A percentile compares a stretch with the other conserved stretches of the same genome.
phyloP scores from a whole-genome alignment of 78 protist species.

The Kipferlia bialata region DNA sequence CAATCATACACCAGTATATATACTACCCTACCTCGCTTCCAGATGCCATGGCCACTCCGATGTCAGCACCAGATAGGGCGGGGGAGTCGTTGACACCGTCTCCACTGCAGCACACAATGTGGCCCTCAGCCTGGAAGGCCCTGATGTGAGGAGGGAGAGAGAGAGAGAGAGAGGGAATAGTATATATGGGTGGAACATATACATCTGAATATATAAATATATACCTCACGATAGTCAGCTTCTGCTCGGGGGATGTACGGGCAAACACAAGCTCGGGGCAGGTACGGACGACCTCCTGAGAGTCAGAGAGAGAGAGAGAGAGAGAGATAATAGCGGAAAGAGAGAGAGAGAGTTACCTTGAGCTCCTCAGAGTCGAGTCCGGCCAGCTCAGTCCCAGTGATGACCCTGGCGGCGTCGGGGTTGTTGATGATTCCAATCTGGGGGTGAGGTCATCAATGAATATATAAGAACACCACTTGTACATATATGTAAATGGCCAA shows the following conservation, averaged over 20 bases:
- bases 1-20: neutral
- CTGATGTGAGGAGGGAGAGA: no score
- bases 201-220: no score
- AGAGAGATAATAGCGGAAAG: no score
- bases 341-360: neutral
- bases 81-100: constrained; percentile 84
- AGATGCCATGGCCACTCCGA: constrained; percentile 44
- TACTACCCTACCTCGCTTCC: no score
- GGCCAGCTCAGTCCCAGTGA: neutral
- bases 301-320: no score
- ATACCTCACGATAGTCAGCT: constrained; percentile 75
- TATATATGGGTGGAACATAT: no score
- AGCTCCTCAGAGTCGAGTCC: constrained; percentile 12
- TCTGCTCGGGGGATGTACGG: constrained; percentile 79
- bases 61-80: constrained; percentile 80
- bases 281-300: no score
- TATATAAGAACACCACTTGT: neutral
- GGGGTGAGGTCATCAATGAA: neutral
- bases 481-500: constrained; percentile 16
- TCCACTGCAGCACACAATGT: neutral
- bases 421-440: constrained; percentile 11
- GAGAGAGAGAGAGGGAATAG: no score
- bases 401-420: constrained; percentile 1
- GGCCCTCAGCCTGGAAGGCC: neutral
- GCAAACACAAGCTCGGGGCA: constrained; percentile 73